These are phyloP conservation scores for Podila epicladia DNA, from an alignment of 192 early-diverging fungal genomes.

Conservation along the genomic window DNA sequence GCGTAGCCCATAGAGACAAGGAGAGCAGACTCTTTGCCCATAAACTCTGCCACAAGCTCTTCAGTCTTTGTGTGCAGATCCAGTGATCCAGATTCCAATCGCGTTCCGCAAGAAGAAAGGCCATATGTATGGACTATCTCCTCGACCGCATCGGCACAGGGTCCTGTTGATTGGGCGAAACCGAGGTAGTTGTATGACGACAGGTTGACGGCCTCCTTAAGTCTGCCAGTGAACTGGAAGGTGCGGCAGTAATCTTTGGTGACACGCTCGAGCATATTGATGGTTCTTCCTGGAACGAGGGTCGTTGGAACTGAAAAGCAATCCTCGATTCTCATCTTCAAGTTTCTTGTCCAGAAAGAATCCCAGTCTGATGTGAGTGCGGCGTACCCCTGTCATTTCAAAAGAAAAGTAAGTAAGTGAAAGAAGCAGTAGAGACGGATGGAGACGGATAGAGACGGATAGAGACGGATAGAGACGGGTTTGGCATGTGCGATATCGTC, in stretches of 20 bases:
- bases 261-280: slow-evolving; percentile 88
- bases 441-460: no score
- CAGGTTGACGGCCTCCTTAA: slow-evolving; percentile 87
- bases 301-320: slow-evolving; percentile 96
- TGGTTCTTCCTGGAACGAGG: slow-evolving; percentile 88
- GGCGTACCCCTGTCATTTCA: slow-evolving; percentile 77
- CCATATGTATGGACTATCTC: slow-evolving; percentile 77
- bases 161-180: slow-evolving; percentile 92
- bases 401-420: slow-evolving; percentile 6
- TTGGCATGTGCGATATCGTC: not conserved
- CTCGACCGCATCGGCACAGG: slow-evolving; percentile 95
- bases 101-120: slow-evolving; percentile 69
- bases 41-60: slow-evolving; percentile 86
- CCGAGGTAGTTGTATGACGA: slow-evolving; percentile 99
- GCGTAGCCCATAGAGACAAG: slow-evolving; percentile 97
- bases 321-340: slow-evolving; percentile 87
- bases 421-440: no score
- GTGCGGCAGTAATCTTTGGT: slow-evolving; percentile 86
- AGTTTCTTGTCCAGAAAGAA: slow-evolving; percentile 92
- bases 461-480: not conserved
- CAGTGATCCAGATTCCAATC: slow-evolving; percentile 78
- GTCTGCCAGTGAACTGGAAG: slow-evolving; percentile 85
- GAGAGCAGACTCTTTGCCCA: slow-evolving; percentile 88
- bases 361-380: slow-evolving; percentile 97
- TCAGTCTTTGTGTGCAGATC: slow-evolving; percentile 82